These are phyloP conservation scores for Neobulgaria alba DNA, from an alignment of 2,329 filamentous ascomycete genomes.

Conservation along the genomic window DNA sequence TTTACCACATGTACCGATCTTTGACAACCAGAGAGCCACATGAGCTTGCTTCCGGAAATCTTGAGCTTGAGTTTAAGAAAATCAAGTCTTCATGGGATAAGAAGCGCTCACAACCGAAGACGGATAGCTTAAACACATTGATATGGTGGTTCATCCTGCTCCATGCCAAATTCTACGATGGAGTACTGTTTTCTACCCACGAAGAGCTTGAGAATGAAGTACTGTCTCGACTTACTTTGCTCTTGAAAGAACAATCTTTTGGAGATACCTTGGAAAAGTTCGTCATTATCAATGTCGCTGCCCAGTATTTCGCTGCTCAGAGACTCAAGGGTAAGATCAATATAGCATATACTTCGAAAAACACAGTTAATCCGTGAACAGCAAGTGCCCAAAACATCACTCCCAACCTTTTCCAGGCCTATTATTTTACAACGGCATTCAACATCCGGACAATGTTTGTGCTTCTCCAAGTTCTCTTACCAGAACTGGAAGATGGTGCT, in stretches of 20 bases:
- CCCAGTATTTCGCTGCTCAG: constrained; percentile 62
- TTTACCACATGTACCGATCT: constrained; percentile 85
- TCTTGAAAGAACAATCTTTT: constrained; percentile 60
- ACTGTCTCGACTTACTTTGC: constrained; percentile 64
- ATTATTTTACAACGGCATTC: constrained; percentile 62
- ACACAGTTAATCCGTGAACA: background rate
- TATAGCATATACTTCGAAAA: background rate
- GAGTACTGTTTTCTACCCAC: constrained; percentile 64
- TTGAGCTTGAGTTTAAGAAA: constrained; percentile 71
- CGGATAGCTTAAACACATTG: constrained; percentile 44
- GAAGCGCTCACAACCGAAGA: constrained; percentile 15
- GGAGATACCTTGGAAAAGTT: constrained; percentile 66
- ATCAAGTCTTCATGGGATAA: constrained; percentile 48
- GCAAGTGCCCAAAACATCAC: background rate
- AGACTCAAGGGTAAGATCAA: constrained; percentile 46
- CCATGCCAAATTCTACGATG: constrained; percentile 77
- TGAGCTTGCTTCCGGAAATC: constrained; percentile 63
- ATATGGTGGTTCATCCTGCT: constrained; percentile 77
- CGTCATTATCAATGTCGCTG: constrained; percentile 76
- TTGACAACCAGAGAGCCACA: constrained; percentile 67
- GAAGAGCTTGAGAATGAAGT: constrained; percentile 82
- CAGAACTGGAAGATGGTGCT: constrained; percentile 51
- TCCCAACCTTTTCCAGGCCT: constrained; percentile 33
- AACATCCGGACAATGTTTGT: constrained; percentile 71
- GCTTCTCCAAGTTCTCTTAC: constrained; percentile 60